Evolutionary conservation across 148 eudicot species (phyloP).

Genomic region (Rhododendron williamsianum): DNA sequence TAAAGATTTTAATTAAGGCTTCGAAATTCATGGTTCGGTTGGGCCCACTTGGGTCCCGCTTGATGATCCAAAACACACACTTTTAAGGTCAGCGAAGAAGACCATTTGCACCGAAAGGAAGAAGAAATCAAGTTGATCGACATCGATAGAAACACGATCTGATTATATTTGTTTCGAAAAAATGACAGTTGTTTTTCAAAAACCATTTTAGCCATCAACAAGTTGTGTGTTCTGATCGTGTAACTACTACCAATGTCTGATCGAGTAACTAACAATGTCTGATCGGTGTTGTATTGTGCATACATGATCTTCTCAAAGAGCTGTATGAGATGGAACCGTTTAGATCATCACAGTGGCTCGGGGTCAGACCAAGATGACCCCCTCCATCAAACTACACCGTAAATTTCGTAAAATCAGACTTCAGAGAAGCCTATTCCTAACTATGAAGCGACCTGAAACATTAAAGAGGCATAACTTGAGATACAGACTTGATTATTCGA

Average conservation of each 20-base stretch:
- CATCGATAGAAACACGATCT: not conserved
- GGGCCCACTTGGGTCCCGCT: not conserved
- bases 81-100: not conserved
- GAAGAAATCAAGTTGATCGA: not conserved
- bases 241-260: not conserved
- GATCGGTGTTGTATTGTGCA: not conserved
- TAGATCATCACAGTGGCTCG: not conserved
- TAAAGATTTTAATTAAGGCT: not conserved
- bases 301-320: not conserved
- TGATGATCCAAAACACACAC: not conserved
- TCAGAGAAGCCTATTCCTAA: slow-evolving; percentile 43
- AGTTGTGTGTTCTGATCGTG: not conserved
- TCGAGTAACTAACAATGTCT: not conserved
- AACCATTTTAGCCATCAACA: not conserved
- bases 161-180: not conserved
- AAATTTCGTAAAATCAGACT: slow-evolving; percentile 29
- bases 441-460: slow-evolving; percentile 36
- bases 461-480: not conserved
- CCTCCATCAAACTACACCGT: not conserved
- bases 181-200: not conserved
- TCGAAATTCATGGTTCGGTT: not conserved
- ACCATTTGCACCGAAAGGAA: not conserved
- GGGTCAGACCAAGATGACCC: not conserved
- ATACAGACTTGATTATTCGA: slow-evolving; percentile 29
- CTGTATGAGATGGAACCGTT: not conserved